A percentile compares a stretch with the other conserved stretches of the same genome.
These are phyloP conservation scores for Claviceps capensis DNA, from an alignment of 2,329 filamentous ascomycete genomes.

Conservation along the genomic window DNA sequence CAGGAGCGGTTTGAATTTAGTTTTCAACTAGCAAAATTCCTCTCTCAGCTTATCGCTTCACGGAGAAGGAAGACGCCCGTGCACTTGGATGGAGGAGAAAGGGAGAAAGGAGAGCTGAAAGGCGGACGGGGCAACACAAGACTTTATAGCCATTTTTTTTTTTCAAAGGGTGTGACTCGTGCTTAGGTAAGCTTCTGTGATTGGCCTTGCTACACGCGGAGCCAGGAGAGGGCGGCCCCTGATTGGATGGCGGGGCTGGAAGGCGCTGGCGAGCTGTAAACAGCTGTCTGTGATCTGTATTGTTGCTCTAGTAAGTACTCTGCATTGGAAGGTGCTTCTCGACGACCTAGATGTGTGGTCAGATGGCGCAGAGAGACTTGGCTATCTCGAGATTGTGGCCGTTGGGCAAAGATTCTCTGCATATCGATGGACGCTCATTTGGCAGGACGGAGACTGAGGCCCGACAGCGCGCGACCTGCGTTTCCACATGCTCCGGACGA, in stretches of 20 bases:
- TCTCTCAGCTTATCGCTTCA: conserved; percentile 60
- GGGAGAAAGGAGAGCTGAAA: conserved; percentile 24
- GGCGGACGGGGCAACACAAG: conserved; percentile 6
- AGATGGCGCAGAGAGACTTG: not conserved
- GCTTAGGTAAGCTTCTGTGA: conserved; percentile 6
- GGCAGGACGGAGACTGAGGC: not conserved
- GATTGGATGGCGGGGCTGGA: not conserved
- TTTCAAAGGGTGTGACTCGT: not conserved
- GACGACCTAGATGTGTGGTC: too few species aligned
- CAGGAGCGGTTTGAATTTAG: conserved; percentile 59
- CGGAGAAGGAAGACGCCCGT: conserved; percentile 49
- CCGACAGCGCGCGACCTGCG: not conserved
- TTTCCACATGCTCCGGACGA: not conserved
- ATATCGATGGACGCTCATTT: not conserved
- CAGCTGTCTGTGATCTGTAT: not conserved
- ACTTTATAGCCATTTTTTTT: conserved; percentile 19
- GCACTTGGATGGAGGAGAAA: conserved; percentile 45
- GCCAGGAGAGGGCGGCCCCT: not conserved
- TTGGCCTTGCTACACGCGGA: not conserved
- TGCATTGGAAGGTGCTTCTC: not conserved
- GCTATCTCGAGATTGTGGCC: not conserved
- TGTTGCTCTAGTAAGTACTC: not conserved
- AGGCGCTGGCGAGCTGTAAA: not conserved
- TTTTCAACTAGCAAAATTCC: conserved; percentile 85
- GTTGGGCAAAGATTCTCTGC: not conserved